phyloP scores from a whole-genome alignment of 192 early-diverging fungal genomes.

The Coemansia sp. region DNA sequence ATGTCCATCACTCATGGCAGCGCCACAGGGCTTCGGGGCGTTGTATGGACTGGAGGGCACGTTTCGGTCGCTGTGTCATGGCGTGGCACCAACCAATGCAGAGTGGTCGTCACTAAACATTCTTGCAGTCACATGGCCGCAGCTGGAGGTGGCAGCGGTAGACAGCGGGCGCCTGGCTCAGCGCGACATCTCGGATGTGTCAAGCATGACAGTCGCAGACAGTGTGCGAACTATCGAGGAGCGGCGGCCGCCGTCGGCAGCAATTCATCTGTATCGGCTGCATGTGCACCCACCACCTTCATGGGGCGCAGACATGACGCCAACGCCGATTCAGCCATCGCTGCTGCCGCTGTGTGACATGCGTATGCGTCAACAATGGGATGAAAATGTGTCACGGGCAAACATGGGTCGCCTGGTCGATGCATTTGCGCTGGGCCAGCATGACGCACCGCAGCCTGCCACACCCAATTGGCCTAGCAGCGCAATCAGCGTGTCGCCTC shows the following conservation, averaged over 20 bases:
- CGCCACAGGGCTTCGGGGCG: conserved; percentile 33
- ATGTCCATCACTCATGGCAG: conserved; percentile 25
- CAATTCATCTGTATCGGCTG: conserved; percentile 47
- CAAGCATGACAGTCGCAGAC: conserved; percentile 37
- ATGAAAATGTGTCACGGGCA: conserved; percentile 33
- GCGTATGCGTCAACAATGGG: conserved; percentile 52
- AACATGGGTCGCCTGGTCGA: conserved; percentile 41
- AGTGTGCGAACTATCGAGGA: conserved; percentile 31
- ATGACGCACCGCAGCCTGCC: not conserved
- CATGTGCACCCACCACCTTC: conserved; percentile 42
- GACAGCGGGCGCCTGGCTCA: conserved; percentile 40
- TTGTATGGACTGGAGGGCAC: conserved; percentile 35
- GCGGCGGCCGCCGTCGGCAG: conserved; percentile 39
- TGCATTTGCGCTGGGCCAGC: conserved; percentile 8
- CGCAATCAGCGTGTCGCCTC: conserved; percentile 40
- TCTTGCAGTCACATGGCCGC: conserved; percentile 51
- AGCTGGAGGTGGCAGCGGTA: conserved; percentile 30
- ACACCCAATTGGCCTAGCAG: conserved; percentile 17
- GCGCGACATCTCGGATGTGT: conserved; percentile 42
- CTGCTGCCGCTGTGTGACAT: conserved; percentile 50
- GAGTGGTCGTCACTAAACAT: conserved; percentile 55
- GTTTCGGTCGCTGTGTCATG: conserved; percentile 47
- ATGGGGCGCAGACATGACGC: conserved; percentile 30
- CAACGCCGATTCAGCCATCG: conserved; percentile 38
- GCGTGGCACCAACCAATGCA: conserved; percentile 39